Evolutionary conservation across 257 asterid genomes (phyloP).

Genomic region (Gynochthodes officinalis): DNA sequence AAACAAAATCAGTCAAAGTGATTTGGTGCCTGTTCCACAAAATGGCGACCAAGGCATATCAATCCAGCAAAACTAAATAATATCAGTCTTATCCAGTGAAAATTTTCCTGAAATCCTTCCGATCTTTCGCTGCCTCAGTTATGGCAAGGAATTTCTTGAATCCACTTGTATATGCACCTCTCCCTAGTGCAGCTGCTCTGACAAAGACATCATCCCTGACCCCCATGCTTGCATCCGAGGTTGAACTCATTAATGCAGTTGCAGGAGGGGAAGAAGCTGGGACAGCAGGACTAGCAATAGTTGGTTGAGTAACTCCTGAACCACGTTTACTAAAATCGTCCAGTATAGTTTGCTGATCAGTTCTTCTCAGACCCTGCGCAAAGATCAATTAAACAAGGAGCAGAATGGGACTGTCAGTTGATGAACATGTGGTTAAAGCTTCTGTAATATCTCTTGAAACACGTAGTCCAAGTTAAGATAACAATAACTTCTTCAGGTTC

Average conservation of each 20-base stretch:
- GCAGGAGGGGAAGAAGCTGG: conserved; percentile 44
- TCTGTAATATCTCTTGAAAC: background rate
- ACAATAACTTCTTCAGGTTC: background rate
- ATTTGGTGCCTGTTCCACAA: background rate
- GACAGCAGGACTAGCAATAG: conserved; percentile 30
- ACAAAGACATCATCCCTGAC: conserved; percentile 88
- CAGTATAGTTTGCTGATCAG: conserved; percentile 89
- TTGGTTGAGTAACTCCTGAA: conserved; percentile 60
- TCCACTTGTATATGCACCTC: conserved; percentile 97
- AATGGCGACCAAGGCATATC: background rate
- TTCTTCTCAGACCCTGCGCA: conserved; percentile 77
- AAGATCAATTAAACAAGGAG: background rate
- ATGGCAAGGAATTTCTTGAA: conserved; percentile 83
- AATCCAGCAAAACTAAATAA: background rate
- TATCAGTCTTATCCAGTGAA: conserved; percentile 56
- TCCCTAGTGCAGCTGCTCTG: conserved; percentile 95
- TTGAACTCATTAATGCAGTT: conserved; percentile 36
- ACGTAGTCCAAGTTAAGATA: background rate
- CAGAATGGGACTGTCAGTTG: background rate
- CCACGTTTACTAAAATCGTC: conserved; percentile 93
- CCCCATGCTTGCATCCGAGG: conserved; percentile 56
- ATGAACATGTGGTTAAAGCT: background rate
- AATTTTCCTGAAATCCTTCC: conserved; percentile 89
- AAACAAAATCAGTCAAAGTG: background rate
- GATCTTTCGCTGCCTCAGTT: conserved; percentile 89